phyloP scores from a whole-genome alignment of 2,329 filamentous ascomycete species.

The Tetracladium maxilliforme region DNA sequence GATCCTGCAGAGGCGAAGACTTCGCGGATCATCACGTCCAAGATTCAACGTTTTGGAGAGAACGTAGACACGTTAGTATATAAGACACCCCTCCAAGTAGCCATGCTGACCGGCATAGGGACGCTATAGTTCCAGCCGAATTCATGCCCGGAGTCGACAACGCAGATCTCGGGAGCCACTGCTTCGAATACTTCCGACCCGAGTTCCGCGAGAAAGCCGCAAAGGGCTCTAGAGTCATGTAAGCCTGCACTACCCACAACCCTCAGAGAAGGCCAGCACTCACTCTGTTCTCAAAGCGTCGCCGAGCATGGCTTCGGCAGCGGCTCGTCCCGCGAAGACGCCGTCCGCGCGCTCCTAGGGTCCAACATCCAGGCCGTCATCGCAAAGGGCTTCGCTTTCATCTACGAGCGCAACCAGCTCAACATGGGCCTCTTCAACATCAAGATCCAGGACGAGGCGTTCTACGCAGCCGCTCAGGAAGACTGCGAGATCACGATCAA shows the following conservation, averaged over 20 bases:
- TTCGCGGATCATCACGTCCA: constrained; percentile 15
- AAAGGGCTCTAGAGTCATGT: constrained; percentile 21
- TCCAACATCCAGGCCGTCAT: constrained; percentile 24
- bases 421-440: constrained; percentile 27
- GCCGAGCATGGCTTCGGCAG: constrained; percentile 28
- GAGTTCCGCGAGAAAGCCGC: constrained; percentile 20
- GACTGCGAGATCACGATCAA: constrained; percentile 21
- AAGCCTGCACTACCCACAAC: too few species aligned
- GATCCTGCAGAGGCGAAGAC: too few species aligned
- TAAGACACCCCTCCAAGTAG: too few species aligned
- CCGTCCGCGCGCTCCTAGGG: constrained; percentile 20
- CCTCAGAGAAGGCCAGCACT: too few species aligned
- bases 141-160: constrained; percentile 16
- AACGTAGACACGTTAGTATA: constrained; percentile 32
- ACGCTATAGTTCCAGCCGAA: constrained; percentile 21
- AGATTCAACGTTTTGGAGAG: constrained; percentile 23
- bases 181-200: constrained; percentile 22
- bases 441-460: constrained; percentile 18
- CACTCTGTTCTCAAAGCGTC: too few species aligned
- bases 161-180: constrained; percentile 20
- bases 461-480: constrained; percentile 19
- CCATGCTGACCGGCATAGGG: too few species aligned
- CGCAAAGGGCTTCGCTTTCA: constrained; percentile 27
- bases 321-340: constrained; percentile 27
- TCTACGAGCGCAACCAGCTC: constrained; percentile 28